Evolutionary conservation across 1,284 basidiomycete species (phyloP).

Genomic region (Cutaneotrichosporon curvatum): DNA sequence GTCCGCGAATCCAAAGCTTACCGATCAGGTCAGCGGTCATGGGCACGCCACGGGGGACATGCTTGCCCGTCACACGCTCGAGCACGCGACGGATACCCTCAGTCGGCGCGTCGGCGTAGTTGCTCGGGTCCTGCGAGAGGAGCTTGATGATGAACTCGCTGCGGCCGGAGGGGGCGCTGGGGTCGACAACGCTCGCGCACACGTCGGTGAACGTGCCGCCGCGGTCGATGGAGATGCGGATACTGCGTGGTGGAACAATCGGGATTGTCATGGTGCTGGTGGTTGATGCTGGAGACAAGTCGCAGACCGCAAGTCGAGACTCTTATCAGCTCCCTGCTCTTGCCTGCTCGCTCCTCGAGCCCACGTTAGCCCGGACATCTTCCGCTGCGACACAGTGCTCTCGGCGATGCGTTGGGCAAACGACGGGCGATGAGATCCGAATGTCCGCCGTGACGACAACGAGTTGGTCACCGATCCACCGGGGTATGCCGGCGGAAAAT

Average conservation of each 20-base stretch:
- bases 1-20: slow-evolving; percentile 23
- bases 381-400: too few relatives aligned
- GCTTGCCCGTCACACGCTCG: slow-evolving; percentile 60
- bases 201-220: slow-evolving; percentile 46
- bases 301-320: too few relatives aligned
- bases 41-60: slow-evolving; percentile 39
- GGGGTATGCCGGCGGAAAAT: too few relatives aligned
- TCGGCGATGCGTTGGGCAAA: too few relatives aligned
- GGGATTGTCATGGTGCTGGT: slow-evolving; percentile 15
- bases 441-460: too few relatives aligned
- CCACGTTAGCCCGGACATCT: too few relatives aligned
- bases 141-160: slow-evolving; percentile 51
- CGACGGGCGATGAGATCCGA: too few relatives aligned
- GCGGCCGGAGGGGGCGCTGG: slow-evolving; percentile 8
- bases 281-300: too few relatives aligned
- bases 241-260: slow-evolving; percentile 33
- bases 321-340: too few relatives aligned
- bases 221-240: slow-evolving; percentile 35
- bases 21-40: slow-evolving; percentile 70
- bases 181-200: slow-evolving; percentile 25
- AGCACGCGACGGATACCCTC: slow-evolving; percentile 80
- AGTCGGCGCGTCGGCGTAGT: slow-evolving; percentile 89
- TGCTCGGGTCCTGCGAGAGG: slow-evolving; percentile 70
- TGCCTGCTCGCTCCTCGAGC: background rate
- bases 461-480: too few relatives aligned